Conservation (phyloP, 495 filamentous ascomycete genomes). For the Apodospora peruviana region DNA sequence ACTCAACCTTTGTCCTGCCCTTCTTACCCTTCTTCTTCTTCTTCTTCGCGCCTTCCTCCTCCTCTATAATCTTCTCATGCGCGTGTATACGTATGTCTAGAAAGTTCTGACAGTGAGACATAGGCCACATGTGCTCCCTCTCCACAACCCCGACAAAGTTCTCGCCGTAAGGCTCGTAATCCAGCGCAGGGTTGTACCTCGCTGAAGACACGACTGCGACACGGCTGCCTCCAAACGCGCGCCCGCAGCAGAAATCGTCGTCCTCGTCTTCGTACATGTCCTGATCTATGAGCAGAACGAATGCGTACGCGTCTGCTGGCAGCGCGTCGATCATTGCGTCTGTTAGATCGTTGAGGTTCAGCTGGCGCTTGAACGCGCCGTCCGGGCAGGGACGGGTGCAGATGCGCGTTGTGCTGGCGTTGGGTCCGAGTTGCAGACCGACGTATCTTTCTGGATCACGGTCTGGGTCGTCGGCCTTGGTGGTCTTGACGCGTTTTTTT, state of each 20-base stretch:
- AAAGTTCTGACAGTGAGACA: constrained; percentile 52
- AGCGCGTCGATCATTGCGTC: constrained; percentile 52
- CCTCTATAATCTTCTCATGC: not conserved
- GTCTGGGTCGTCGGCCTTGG: too few relatives aligned
- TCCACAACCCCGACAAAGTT: constrained; percentile 27
- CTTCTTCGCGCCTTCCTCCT: constrained; percentile 1
- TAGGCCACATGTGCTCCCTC: constrained; percentile 55
- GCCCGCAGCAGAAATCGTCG: constrained; percentile 62
- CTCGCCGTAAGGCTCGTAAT: constrained; percentile 15
- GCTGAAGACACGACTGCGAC: constrained; percentile 55
- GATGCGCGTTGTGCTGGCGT: constrained; percentile 42
- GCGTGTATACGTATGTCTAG: constrained; percentile 28
- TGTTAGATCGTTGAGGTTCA: constrained; percentile 61
- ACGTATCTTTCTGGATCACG: constrained; percentile 19
- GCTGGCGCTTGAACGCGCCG: constrained; percentile 41
- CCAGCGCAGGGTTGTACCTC: constrained; percentile 53
- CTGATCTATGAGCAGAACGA: constrained; percentile 52
- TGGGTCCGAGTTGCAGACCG: constrained; percentile 33
- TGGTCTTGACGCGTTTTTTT: constrained; percentile 8
- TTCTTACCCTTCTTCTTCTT: not conserved
- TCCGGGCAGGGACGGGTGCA: constrained; percentile 48
- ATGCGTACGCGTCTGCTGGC: constrained; percentile 54
- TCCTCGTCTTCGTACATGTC: constrained; percentile 65
- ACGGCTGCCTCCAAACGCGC: constrained; percentile 59
- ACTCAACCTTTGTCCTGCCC: too few relatives aligned